Percentiles rank a stretch among this genome's conserved stretches.
Conservation (phyloP, 495 filamentous ascomycete species). For the Trichocladium uniseriatum region DNA sequence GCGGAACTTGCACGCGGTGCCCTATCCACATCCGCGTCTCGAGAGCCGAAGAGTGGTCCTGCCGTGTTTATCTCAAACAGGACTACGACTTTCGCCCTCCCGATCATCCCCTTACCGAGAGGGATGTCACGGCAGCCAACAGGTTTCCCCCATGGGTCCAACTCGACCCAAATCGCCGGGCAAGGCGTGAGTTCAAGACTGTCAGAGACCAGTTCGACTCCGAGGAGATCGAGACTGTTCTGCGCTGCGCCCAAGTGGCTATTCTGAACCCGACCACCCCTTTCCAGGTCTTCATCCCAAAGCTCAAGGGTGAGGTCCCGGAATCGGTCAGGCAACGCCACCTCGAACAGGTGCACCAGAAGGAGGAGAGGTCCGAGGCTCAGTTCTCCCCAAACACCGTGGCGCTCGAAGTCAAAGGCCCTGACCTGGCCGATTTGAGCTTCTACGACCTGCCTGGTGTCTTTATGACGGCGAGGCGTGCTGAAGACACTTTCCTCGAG, state of each 20-base stretch:
- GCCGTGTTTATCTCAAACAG: conserved; percentile 49
- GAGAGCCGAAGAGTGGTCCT: conserved; percentile 50
- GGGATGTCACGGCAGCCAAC: conserved; percentile 32
- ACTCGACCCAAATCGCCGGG: conserved; percentile 10
- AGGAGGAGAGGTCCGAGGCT: conserved; percentile 34
- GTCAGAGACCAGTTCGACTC: conserved; percentile 30
- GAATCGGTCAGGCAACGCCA: conserved; percentile 28
- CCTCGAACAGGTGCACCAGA: conserved; percentile 20
- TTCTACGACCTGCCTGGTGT: conserved; percentile 80
- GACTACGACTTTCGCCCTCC: conserved; percentile 43
- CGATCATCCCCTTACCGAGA: conserved; percentile 21
- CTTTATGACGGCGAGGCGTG: conserved; percentile 53
- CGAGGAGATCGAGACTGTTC: conserved; percentile 47
- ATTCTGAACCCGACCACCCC: conserved; percentile 51
- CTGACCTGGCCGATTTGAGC: conserved; percentile 56
- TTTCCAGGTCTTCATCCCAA: conserved; percentile 42
- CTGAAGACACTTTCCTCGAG: conserved; percentile 56
- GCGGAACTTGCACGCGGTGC: conserved; percentile 66
- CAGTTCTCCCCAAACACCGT: conserved; percentile 75
- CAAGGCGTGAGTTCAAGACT: conserved; percentile 35
- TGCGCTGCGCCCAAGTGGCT: conserved; percentile 63
- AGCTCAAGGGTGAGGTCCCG: conserved; percentile 16
- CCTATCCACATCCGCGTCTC: conserved; percentile 69
- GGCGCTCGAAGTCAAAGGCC: conserved; percentile 60
- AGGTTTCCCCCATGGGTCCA: conserved; percentile 39